A percentile compares a stretch with the other conserved stretches of the same genome.
Evolutionary conservation across 352 stramenopile species (phyloP).

Genomic region (Pythium phragmitis): DNA sequence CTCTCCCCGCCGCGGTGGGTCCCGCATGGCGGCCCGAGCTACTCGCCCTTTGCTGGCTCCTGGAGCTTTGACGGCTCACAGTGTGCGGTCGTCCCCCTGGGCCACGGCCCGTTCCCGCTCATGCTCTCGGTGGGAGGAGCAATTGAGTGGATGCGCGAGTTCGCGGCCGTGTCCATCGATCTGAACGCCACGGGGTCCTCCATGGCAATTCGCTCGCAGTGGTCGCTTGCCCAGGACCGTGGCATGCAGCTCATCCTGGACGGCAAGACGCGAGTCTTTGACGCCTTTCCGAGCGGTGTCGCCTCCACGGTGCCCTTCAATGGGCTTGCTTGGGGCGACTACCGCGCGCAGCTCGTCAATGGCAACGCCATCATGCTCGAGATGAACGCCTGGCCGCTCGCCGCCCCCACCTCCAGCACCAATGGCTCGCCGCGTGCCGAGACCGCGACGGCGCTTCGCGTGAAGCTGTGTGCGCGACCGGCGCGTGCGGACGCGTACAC

Average conservation of each 20-base stretch:
- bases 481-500: constrained; percentile 4
- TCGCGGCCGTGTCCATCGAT: constrained; percentile 21
- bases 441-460: not conserved
- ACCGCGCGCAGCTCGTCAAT: constrained; percentile 37
- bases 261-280: constrained; percentile 38
- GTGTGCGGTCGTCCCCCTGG: constrained; percentile 6
- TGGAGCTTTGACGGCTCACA: constrained; percentile 21
- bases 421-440: not conserved
- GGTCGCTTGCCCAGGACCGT: constrained; percentile 3
- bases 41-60: not conserved
- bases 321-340: constrained; percentile 40
- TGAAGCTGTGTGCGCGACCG: constrained; percentile 20
- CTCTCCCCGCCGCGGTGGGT: not conserved
- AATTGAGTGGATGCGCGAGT: constrained; percentile 25
- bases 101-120: not conserved
- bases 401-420: not conserved
- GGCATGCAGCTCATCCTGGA: constrained; percentile 44
- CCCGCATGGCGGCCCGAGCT: not conserved
- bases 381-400: constrained; percentile 29
- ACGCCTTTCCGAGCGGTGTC: constrained; percentile 44
- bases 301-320: constrained; percentile 37
- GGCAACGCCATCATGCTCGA: constrained; percentile 36
- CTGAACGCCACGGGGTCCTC: constrained; percentile 6
- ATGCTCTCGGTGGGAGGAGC: constrained; percentile 15
- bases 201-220: constrained; percentile 8